phyloP scores from a whole-genome alignment of 192 early-diverging fungal species.

The Podila epicladia region DNA sequence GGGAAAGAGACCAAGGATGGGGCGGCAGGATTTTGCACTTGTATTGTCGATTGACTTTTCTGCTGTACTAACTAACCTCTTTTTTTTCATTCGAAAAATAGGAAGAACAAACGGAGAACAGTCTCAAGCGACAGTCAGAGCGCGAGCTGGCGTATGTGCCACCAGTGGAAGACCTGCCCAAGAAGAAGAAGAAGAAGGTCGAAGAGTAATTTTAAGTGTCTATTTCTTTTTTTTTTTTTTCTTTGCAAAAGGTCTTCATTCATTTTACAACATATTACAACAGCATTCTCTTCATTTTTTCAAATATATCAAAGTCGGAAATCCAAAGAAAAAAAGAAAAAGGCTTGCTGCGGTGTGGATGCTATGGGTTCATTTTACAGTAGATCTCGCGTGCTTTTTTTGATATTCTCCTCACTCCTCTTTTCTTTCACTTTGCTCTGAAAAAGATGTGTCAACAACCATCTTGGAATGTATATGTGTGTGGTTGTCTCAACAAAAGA shows the following conservation, averaged over 20 bases:
- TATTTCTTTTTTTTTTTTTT: neutral
- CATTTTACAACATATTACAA: neutral
- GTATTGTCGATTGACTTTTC: neutral
- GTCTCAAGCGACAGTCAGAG: slow-evolving; percentile 73
- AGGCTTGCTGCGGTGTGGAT: no score
- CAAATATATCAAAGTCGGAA: neutral
- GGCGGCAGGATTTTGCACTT: neutral
- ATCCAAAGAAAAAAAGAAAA: neutral
- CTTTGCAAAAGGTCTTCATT: neutral
- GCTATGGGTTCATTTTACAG: no score
- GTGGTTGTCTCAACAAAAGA: no score
- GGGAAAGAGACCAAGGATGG: neutral
- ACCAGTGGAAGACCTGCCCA: slow-evolving; percentile 68
- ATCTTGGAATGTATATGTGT: no score
- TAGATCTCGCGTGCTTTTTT: no score
- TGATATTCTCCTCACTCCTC: no score
- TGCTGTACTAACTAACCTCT: neutral
- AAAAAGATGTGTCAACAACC: no score
- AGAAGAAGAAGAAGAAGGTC: slow-evolving; percentile 52
- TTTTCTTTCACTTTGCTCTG: no score
- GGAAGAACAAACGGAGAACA: slow-evolving; percentile 74
- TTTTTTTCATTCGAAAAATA: no score
- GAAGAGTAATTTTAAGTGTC: neutral
- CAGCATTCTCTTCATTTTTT: neutral
- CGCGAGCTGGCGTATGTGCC: slow-evolving; percentile 85